Evolutionary conservation across 805 yeast species (phyloP).

Genomic region (Lachancea mirantina): DNA sequence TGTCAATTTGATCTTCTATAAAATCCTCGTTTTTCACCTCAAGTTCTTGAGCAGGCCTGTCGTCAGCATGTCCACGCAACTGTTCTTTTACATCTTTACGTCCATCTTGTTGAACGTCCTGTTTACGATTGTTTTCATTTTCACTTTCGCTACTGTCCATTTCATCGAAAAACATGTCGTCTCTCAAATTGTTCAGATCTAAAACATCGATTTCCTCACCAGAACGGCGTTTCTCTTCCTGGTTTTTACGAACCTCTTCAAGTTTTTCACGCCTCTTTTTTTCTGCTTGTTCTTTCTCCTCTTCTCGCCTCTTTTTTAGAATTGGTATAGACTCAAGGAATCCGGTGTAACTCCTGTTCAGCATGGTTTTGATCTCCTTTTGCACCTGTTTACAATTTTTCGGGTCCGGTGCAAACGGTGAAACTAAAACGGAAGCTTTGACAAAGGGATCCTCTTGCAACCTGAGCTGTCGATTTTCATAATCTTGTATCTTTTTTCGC

Average conservation of each 20-base stretch:
- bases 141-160: conserved; percentile 28
- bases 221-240: conserved; percentile 24
- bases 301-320: conserved; percentile 14
- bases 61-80: too few species aligned
- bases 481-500: conserved; percentile 26
- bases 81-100: too few species aligned
- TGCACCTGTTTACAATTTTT: conserved; percentile 8
- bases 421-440: conserved; percentile 15
- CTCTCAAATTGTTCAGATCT: conserved; percentile 22
- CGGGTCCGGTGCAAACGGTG: conserved; percentile 6
- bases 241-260: conserved; percentile 25
- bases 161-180: conserved; percentile 30
- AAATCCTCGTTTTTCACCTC: background rate
- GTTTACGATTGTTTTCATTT: conserved; percentile 15
- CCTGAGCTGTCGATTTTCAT: conserved; percentile 18
- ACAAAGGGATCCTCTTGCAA: conserved; percentile 25
- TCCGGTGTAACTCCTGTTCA: conserved; percentile 11
- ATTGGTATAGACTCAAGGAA: conserved; percentile 7
- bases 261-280: conserved; percentile 30
- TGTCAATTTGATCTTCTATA: background rate
- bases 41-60: too few species aligned
- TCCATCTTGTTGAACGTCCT: too few species aligned
- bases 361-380: conserved; percentile 8
- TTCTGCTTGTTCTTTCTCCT: conserved; percentile 28
- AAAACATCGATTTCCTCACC: conserved; percentile 22